Conservation (phyloP, 345 rosid genomes). For the Eucalyptus globulus region DNA sequence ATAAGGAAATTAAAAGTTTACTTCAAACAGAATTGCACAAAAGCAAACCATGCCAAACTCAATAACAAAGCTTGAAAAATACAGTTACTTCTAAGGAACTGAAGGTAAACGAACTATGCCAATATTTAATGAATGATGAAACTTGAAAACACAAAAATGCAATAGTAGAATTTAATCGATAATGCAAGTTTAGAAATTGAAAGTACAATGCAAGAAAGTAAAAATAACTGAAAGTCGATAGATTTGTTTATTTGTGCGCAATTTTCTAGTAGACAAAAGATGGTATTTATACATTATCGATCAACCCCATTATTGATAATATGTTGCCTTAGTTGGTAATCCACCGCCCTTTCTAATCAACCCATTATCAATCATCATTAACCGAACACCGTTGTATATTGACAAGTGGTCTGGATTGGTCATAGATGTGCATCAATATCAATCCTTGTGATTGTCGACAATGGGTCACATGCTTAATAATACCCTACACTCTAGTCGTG, state of each 20-base stretch:
- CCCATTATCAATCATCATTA: background rate
- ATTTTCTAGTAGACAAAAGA: too few relatives aligned
- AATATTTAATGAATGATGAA: too few relatives aligned
- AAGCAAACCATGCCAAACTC: background rate
- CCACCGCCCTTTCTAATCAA: background rate
- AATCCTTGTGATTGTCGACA: background rate
- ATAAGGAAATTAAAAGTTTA: background rate
- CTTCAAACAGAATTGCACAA: background rate
- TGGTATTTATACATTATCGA: background rate
- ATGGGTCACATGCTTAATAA: background rate
- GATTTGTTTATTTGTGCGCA: background rate
- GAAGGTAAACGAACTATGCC: background rate
- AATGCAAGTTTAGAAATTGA: too few relatives aligned
- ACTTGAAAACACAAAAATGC: background rate
- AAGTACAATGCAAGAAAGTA: background rate
- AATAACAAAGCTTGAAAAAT: background rate
- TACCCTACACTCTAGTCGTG: background rate
- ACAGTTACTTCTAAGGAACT: too few relatives aligned
- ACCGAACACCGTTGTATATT: fast-evolving
- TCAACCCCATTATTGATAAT: background rate
- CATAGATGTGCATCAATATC: background rate
- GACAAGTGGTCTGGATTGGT: background rate
- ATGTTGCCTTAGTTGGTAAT: background rate
- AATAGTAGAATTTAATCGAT: fast-evolving
- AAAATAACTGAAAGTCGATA: too few relatives aligned